Base-by-base conservation (phyloP, 2,329 filamentous ascomycete genomes). In the Exophiala dermatitidis region DNA sequence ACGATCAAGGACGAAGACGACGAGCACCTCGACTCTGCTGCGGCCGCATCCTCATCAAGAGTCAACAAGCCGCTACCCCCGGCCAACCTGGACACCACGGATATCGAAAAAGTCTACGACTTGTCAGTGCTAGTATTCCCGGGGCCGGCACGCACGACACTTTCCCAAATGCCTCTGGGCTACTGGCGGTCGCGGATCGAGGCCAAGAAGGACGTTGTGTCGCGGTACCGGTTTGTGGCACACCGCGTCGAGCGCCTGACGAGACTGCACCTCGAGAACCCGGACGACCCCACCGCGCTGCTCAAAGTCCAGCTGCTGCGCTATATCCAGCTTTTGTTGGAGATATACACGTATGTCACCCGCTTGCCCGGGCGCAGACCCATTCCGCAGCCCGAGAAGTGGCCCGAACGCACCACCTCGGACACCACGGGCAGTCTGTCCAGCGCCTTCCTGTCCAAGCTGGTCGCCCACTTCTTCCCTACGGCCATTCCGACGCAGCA, bases 71-170 rank as follows among this genome's bases (percentile, higher is more conserved):
- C 74, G 8, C 58, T 74, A 29, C 74, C 74, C 1, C 64, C 62
- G 3, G 65, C 73, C 6, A 69, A 76, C 62, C 61, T 75, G 31
- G 61, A 65, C 26, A 72, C 72, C 9, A 65, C 66, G 29, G 70
- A 73, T 48, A 73, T 74, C 6, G 64, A 67, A 2, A 69, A 75
- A 31, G 72, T 75, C n/a, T 77, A 77, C 61, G 60, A 70, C 3
- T 57, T 75, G 52, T 68, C 71, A 8, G 59, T 60, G 5, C 66
- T 77, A 42, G 68, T 76, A 5, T 50, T 54, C 19, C 71, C 72
- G 3, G 68, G 66, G 45, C 69, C 68, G 42, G 70, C 72, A 41
- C 53, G 65, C 19, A 65, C 68, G 6, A 73, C 71, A 6, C 67
- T 76, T 31, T 66, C 66, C 33, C 66, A 69, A 42, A 66, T 76